These are phyloP conservation scores for Straminergon stramineum DNA, from an alignment of 225 moss, liverwort and hornwort species.

Conservation along the genomic window DNA sequence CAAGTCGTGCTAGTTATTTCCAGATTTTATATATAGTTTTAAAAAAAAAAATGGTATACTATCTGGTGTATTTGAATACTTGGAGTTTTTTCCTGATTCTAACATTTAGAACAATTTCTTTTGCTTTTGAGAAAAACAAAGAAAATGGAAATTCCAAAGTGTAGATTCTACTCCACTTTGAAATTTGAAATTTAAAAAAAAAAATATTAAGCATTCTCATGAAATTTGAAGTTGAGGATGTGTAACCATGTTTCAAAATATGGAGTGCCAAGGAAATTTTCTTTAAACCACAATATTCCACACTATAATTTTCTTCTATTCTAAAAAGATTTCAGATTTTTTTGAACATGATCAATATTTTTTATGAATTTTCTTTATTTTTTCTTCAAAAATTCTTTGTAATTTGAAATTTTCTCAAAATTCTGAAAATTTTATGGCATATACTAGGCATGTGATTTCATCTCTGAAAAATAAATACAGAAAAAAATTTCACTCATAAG, in stretches of 20 bases:
- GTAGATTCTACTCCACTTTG: rapidly evolving
- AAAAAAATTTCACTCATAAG: background rate
- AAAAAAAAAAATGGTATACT: no score
- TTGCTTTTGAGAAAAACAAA: background rate
- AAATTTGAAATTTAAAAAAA: no score
- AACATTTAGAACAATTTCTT: background rate
- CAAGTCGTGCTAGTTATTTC: background rate
- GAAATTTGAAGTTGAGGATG: no score
- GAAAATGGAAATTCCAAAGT: background rate
- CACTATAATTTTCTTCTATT: background rate
- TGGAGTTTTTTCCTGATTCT: background rate
- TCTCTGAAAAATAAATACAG: background rate
- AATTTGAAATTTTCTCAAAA: background rate
- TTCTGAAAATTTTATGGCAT: background rate
- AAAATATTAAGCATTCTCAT: no score
- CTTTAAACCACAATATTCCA: background rate
- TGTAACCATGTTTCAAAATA: no score
- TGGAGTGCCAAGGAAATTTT: no score
- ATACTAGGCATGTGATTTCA: background rate
- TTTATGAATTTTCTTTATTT: background rate
- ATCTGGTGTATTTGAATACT: background rate
- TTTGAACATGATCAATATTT: background rate
- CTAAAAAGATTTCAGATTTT: background rate
- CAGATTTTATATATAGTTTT: background rate
- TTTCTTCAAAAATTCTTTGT: no score